phyloP scores from a whole-genome alignment of 2,329 filamentous ascomycete genomes.

The Exophiala lecanii-corni region DNA sequence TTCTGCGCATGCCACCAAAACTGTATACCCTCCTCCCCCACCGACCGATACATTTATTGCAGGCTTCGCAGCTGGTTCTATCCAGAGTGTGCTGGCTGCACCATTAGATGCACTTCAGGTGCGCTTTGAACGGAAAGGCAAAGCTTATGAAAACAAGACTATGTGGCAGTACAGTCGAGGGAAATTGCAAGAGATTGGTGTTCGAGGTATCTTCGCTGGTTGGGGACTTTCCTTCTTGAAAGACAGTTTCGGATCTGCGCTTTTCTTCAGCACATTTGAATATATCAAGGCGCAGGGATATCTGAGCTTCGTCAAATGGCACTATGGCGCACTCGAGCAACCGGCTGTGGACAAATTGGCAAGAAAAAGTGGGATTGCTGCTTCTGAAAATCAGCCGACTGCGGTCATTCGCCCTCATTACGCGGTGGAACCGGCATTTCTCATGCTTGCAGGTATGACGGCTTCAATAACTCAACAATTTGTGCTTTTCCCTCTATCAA shows the following conservation, averaged over 20 bases:
- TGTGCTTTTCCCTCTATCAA: slow-evolving; percentile 55
- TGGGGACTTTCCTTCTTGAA: slow-evolving; percentile 56
- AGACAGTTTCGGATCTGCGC: slow-evolving; percentile 56
- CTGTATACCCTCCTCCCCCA: slow-evolving; percentile 56
- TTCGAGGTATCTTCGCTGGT: slow-evolving; percentile 60
- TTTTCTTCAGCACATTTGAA: slow-evolving; percentile 62
- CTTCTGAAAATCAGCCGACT: slow-evolving; percentile 20
- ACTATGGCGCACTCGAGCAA: slow-evolving; percentile 45
- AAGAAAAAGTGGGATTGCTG: slow-evolving; percentile 13
- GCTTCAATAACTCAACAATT: slow-evolving; percentile 56
- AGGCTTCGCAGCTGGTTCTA: slow-evolving; percentile 54
- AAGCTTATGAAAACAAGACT: slow-evolving; percentile 41
- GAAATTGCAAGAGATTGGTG: slow-evolving; percentile 56
- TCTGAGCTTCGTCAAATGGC: slow-evolving; percentile 56
- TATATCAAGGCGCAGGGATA: slow-evolving; percentile 60
- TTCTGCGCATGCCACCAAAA: slow-evolving; percentile 52
- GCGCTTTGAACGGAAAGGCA: slow-evolving; percentile 50
- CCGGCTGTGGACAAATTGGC: slow-evolving; percentile 30
- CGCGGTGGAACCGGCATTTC: slow-evolving; percentile 57
- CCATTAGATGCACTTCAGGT: slow-evolving; percentile 61
- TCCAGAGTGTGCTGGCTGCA: slow-evolving; percentile 59
- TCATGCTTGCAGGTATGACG: slow-evolving; percentile 55
- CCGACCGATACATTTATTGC: slow-evolving; percentile 52
- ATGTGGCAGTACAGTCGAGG: slow-evolving; percentile 60
- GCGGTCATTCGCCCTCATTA: slow-evolving; percentile 56